Conservation (phyloP, 495 filamentous ascomycete species). For the Aeminium ludgeri region DNA sequence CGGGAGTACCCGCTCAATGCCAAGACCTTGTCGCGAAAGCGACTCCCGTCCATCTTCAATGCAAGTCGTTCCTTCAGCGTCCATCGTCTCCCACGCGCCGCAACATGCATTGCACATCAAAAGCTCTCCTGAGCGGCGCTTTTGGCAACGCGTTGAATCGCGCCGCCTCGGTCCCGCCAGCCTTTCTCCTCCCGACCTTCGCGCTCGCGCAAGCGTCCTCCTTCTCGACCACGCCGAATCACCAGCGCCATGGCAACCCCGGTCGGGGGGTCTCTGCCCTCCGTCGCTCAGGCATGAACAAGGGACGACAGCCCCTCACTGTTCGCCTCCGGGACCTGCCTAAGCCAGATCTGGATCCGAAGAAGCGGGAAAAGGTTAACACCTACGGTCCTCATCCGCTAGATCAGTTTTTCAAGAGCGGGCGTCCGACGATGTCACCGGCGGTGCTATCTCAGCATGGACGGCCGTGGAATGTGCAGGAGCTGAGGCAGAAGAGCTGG, state of each 20-base stretch:
- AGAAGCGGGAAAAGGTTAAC: conserved; percentile 32
- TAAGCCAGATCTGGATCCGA: conserved; percentile 42
- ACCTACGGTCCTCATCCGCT: conserved; percentile 68
- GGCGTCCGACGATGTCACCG: conserved; percentile 49
- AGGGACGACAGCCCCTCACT: background rate
- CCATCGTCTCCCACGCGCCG: background rate
- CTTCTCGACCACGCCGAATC: conserved; percentile 25
- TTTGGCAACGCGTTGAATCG: conserved; percentile 1
- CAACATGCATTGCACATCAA: conserved; percentile 3
- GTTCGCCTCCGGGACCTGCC: conserved; percentile 51
- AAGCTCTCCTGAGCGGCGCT: background rate
- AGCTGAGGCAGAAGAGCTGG: conserved; percentile 78
- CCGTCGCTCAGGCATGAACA: conserved; percentile 45
- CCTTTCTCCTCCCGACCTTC: conserved; percentile 16
- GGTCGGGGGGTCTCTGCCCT: conserved; percentile 67
- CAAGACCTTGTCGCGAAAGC: background rate
- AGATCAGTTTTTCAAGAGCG: conserved; percentile 75
- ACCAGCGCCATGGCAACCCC: conserved; percentile 41
- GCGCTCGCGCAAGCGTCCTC: conserved; percentile 1
- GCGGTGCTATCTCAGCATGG: conserved; percentile 40
- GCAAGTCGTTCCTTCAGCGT: background rate
- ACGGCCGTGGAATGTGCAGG: conserved; percentile 69
- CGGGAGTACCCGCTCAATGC: background rate
- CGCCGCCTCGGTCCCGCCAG: conserved; percentile 3
- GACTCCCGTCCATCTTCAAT: too few species aligned